Conservation (phyloP, 176 grass and related monocot genomes). For the Oryza punctata region DNA sequence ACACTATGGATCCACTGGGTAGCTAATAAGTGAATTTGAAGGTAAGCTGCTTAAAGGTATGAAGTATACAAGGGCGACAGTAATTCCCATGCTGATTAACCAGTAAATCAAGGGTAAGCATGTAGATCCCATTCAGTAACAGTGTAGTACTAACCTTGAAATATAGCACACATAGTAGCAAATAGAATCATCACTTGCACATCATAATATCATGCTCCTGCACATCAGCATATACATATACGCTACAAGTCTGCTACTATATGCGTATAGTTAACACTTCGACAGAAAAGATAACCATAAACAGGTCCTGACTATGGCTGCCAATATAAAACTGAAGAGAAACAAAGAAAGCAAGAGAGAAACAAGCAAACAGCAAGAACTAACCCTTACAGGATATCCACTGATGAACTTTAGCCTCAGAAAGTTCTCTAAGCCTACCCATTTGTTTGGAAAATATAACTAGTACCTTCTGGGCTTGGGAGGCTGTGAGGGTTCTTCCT, state of each 20-base stretch:
- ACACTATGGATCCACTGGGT: not conserved
- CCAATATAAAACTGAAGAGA: not conserved
- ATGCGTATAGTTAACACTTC: not conserved
- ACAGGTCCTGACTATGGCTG: not conserved
- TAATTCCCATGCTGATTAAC: not conserved
- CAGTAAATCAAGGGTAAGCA: not conserved
- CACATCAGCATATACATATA: constrained; percentile 11
- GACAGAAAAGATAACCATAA: not conserved
- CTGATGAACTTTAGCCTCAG: not conserved
- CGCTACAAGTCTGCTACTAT: not conserved
- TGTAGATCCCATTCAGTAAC: not conserved
- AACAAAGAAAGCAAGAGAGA: not conserved
- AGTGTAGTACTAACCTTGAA: not conserved
- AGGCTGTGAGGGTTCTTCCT: constrained; percentile 29
- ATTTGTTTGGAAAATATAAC: not conserved
- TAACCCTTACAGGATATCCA: not conserved
- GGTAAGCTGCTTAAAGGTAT: not conserved
- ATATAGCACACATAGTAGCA: not conserved
- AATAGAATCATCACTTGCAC: not conserved
- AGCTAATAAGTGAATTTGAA: not conserved
- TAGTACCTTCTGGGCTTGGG: constrained; percentile 39
- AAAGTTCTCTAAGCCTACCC: not conserved
- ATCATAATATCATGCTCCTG: constrained; percentile 7
- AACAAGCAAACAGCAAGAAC: not conserved
- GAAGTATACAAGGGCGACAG: not conserved